Evolutionary conservation across 176 grass and related monocot species (phyloP).

Genomic region (sorghum (Sorghum bicolor)): DNA sequence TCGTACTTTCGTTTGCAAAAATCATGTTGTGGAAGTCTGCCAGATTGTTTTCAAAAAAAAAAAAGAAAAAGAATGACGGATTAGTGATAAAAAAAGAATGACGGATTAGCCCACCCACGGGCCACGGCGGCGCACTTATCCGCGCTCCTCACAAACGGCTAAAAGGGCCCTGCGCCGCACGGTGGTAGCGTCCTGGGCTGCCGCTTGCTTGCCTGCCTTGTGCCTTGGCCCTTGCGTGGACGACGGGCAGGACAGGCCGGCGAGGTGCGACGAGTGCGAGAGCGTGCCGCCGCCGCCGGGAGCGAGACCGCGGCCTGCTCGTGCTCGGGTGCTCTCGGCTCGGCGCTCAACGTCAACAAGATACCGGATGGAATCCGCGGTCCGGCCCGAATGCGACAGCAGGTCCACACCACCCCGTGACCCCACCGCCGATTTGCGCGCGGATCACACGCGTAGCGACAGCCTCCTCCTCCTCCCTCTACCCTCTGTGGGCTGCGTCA

Average conservation of each 20-base stretch:
- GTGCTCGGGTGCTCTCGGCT: neutral
- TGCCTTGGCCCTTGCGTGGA: too few relatives aligned
- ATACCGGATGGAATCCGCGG: neutral
- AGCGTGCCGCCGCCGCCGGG: too few relatives aligned
- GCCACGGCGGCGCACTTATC: neutral
- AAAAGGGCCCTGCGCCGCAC: neutral
- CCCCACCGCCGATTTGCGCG: neutral
- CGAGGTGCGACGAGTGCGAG: neutral
- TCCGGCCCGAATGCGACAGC: neutral
- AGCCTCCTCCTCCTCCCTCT: too few relatives aligned
- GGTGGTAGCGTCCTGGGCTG: neutral
- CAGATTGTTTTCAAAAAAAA: too few relatives aligned
- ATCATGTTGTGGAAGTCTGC: too few relatives aligned
- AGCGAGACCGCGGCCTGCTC: neutral
- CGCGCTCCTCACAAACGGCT: neutral
- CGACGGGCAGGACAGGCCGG: too few relatives aligned
- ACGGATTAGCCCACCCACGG: neutral
- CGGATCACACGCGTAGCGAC: neutral
- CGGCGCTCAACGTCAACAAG: neutral
- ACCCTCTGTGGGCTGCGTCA: neutral
- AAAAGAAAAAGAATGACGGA: too few relatives aligned
- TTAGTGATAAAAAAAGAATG: too few relatives aligned
- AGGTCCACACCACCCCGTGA: neutral
- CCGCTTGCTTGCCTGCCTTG: neutral
- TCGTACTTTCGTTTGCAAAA: neutral